These are phyloP conservation scores for Penicillium crustosum DNA, from an alignment of 2,329 filamentous ascomycete genomes.

Conservation along the genomic window DNA sequence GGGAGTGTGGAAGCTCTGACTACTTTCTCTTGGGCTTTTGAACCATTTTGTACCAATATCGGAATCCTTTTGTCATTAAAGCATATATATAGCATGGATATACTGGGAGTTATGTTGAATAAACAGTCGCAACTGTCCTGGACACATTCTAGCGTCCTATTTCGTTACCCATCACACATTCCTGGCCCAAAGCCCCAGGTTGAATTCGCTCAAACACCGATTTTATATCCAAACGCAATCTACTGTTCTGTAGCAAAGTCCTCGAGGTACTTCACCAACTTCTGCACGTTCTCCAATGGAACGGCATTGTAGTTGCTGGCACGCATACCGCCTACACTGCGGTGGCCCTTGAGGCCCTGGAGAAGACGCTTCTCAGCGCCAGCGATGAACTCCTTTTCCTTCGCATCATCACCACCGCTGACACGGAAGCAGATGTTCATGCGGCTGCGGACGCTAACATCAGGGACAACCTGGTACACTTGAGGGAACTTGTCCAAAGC, in stretches of 20 bases:
- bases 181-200: conserved; percentile 13
- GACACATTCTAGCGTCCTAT: conserved; percentile 10
- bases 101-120: conserved; percentile 24
- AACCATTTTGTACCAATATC: conserved; percentile 16
- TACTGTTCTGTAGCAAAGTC: conserved; percentile 51
- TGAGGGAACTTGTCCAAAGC: conserved; percentile 71
- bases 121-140: conserved; percentile 18
- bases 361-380: conserved; percentile 68
- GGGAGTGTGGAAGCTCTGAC: conserved; percentile 60
- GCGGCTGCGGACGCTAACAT: conserved; percentile 71
- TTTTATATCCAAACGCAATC: conserved; percentile 5
- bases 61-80: conserved; percentile 7
- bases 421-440: conserved; percentile 97
- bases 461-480: conserved; percentile 76
- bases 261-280: conserved; percentile 45
- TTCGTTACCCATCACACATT: conserved; percentile 15
- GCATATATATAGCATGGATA: conserved; percentile 9
- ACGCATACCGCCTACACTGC: conserved; percentile 81
- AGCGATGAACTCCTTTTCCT: conserved; percentile 78
- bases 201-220: conserved; percentile 18
- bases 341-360: conserved; percentile 82
- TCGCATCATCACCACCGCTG: conserved; percentile 60
- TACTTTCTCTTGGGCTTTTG: not conserved
- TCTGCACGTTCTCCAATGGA: conserved; percentile 49
- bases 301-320: conserved; percentile 90